These are phyloP conservation scores for Iberis pinnata DNA, from an alignment of 345 rosid genomes.

Conservation along the genomic window DNA sequence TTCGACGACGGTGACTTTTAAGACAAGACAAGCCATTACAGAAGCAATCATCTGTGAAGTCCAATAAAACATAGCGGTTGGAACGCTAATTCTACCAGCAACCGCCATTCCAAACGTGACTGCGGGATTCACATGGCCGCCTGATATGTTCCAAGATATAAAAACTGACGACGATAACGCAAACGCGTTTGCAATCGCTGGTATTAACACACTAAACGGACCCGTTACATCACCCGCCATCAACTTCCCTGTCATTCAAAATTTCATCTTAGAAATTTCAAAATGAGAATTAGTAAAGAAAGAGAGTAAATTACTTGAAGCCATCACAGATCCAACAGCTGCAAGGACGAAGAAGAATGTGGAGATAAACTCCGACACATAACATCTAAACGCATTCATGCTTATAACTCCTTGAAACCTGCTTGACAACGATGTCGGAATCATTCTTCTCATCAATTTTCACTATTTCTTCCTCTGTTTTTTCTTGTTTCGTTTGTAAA, in stretches of 20 bases:
- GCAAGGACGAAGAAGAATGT: constrained; percentile 79
- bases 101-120: constrained; percentile 82
- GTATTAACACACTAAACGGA: constrained; percentile 47
- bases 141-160: constrained; percentile 56
- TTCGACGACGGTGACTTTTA: constrained; percentile 48
- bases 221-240: constrained; percentile 46
- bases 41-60: constrained; percentile 75
- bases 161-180: constrained; percentile 63
- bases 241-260: constrained; percentile 41
- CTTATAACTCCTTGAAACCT: constrained; percentile 27
- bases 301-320: constrained; percentile 40
- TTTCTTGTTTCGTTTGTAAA: constrained; percentile 8
- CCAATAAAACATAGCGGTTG: constrained; percentile 84
- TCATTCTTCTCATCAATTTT: constrained; percentile 40
- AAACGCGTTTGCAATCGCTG: constrained; percentile 64
- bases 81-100: constrained; percentile 63
- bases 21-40: constrained; percentile 66
- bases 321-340: constrained; percentile 80
- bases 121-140: constrained; percentile 91
- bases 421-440: constrained; percentile 33
- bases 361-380: constrained; percentile 85
- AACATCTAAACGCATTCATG: constrained; percentile 51
- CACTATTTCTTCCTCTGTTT: neutral
- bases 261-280: too few species aligned
- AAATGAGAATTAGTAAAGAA: neutral